Evolutionary conservation across 106 monocot genomes (phyloP), one percentile per base, ranked within the genome.

Genomic region (Xerophyta viscosa): DNA sequence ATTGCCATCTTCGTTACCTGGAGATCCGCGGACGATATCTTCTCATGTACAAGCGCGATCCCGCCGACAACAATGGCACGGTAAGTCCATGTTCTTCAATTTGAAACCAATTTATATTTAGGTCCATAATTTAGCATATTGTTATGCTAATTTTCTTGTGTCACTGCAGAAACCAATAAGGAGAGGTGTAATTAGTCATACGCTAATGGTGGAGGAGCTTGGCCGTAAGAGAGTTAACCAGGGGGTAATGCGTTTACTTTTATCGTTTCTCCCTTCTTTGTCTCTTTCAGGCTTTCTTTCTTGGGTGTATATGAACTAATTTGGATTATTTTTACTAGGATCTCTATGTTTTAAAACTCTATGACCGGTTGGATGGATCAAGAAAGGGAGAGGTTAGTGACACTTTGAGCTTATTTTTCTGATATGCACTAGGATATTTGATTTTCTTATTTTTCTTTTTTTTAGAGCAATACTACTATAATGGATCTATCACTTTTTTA

Each of bases 11-110:
- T 50, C 79, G 93, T 3, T 94, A 72, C 67, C 83, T 94, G 33
- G 30, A 27, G 31, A 59, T 94, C 55, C 67, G 74, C 41, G 88
- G 87, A 12, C 72, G 54, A 26, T 72, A 31, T 31, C 76, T 88
- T 44, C 41, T 72, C 58, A 94, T 94, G 93, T 94, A 75, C 80
- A 94, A 94, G 78, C 63, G 93, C 27, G 77, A 93, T 27, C 92
- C 92, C 15, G 45, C 71, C n/a, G 30, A 71, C 13, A 25, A 63
- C 37, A 69, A 71, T 12, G 83, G 66, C 54, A 77, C 80, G 11
- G 83, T 93, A 0, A 66, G 83, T 80, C 26, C 24, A 56, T 29
- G 6, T 41, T 26, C 25, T 10, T 14, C 20, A 13, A 14, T 39
- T 4, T 37, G 14, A 50, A 26, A 3, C 14, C 20, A 11, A 4